These are phyloP conservation scores for Asterophora lycoperdoides DNA, from an alignment of 768 basidiomycete species.

Conservation along the genomic window DNA sequence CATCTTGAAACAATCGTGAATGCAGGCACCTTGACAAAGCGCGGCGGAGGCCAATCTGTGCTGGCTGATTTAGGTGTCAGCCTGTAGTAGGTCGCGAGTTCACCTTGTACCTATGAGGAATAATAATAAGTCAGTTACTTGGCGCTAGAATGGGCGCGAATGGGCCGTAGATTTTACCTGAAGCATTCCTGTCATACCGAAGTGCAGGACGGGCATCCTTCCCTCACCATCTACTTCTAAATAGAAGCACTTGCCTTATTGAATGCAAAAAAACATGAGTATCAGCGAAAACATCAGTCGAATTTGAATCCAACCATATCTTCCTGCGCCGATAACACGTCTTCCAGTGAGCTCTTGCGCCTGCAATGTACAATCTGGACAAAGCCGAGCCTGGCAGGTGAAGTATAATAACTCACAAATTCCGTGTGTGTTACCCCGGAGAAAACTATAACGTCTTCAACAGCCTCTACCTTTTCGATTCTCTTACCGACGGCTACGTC, in stretches of 20 bases:
- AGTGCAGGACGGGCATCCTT: slow-evolving; percentile 65
- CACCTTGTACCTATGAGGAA: slow-evolving; percentile 41
- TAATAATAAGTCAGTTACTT: not conserved
- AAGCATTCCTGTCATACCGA: slow-evolving; percentile 86
- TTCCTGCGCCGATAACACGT: slow-evolving; percentile 39
- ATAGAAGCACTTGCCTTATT: slow-evolving; percentile 64
- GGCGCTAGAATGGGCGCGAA: no score
- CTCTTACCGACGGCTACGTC: slow-evolving; percentile 47
- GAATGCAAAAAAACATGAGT: no score
- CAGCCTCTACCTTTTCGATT: slow-evolving; percentile 54
- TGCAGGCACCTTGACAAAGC: slow-evolving; percentile 53
- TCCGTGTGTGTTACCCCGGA: slow-evolving; percentile 48
- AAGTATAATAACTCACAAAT: slow-evolving; percentile 47
- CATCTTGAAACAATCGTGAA: not conserved
- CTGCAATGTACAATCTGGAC: slow-evolving; percentile 33
- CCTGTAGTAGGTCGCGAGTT: slow-evolving; percentile 45
- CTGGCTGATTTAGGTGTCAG: slow-evolving; percentile 36
- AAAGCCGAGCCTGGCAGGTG: not conserved
- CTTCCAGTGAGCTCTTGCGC: slow-evolving; percentile 50
- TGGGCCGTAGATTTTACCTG: slow-evolving; percentile 36
- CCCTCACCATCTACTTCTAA: slow-evolving; percentile 59
- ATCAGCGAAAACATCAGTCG: no score
- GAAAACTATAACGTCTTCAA: slow-evolving; percentile 61
- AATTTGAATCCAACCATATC: slow-evolving; percentile 47
- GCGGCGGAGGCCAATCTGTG: slow-evolving; percentile 62